Percentiles rank a stretch among this genome's conserved stretches.
These are phyloP conservation scores for Pelargonium citronellum DNA, from an alignment of 441 rosid genomes.

Conservation along the genomic window DNA sequence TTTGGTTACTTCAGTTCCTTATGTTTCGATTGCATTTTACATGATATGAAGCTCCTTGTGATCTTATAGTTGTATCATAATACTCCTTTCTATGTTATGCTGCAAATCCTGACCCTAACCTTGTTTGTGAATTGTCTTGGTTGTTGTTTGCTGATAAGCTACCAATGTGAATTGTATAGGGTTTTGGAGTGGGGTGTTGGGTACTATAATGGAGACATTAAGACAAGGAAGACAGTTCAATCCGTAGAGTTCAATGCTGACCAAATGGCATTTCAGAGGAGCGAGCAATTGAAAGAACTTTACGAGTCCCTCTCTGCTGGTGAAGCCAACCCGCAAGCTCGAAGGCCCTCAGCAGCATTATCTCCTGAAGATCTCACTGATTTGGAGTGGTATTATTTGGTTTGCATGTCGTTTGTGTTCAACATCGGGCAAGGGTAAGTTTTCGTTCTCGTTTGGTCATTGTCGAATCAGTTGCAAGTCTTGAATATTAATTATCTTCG, in stretches of 20 bases:
- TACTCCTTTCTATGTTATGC: background rate
- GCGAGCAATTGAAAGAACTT: slow-evolving; percentile 79
- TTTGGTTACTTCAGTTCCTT: background rate
- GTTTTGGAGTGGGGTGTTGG: slow-evolving; percentile 87
- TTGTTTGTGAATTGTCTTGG: no score
- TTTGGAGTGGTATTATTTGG: slow-evolving; percentile 94
- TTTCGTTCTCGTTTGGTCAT: background rate
- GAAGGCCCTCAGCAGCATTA: slow-evolving; percentile 69
- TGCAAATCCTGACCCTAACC: background rate
- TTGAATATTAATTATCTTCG: no score
- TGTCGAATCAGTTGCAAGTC: no score
- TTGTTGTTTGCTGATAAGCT: background rate
- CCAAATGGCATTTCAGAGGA: slow-evolving; percentile 69
- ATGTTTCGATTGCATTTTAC: background rate
- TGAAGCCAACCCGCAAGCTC: slow-evolving; percentile 53
- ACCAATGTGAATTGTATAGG: slow-evolving; percentile 32
- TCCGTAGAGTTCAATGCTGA: slow-evolving; percentile 61
- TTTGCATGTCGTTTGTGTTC: slow-evolving; percentile 90
- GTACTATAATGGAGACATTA: slow-evolving; percentile 91
- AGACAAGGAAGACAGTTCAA: slow-evolving; percentile 88
- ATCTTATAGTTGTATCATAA: background rate
- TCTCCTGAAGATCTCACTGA: slow-evolving; percentile 95
- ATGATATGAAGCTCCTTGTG: slow-evolving; percentile 7
- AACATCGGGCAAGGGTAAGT: slow-evolving; percentile 78
- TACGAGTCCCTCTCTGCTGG: slow-evolving; percentile 63